These are phyloP conservation scores for Penicillium sp. DNA, from an alignment of 2,329 filamentous ascomycete species.

Conservation along the genomic window DNA sequence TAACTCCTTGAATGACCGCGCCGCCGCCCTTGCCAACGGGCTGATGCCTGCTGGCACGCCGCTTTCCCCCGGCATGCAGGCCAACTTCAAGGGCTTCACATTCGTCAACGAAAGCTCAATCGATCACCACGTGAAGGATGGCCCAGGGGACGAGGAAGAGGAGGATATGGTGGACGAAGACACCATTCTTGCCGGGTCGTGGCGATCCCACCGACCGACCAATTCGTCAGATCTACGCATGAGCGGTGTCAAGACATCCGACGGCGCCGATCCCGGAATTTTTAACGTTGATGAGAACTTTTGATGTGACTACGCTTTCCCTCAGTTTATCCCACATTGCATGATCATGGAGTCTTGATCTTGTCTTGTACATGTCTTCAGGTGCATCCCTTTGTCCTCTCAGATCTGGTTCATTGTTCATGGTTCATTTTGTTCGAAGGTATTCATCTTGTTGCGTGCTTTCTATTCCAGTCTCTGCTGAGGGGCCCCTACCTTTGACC, in stretches of 20 bases:
- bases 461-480: background rate
- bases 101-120: slow-evolving; percentile 98
- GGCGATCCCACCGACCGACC: slow-evolving; percentile 32
- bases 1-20: slow-evolving; percentile 85
- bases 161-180: slow-evolving; percentile 44
- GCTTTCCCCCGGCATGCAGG: slow-evolving; percentile 90
- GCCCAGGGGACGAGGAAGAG: slow-evolving; percentile 35
- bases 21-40: slow-evolving; percentile 79
- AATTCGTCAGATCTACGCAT: slow-evolving; percentile 42
- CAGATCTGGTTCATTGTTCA: slow-evolving; percentile 3
- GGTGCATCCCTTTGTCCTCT: slow-evolving; percentile 17
- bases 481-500: background rate
- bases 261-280: slow-evolving; percentile 40
- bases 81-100: slow-evolving; percentile 97
- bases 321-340: slow-evolving; percentile 26
- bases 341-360: slow-evolving; percentile 41
- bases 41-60: slow-evolving; percentile 76
- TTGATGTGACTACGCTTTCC: slow-evolving; percentile 44
- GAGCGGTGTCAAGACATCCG: slow-evolving; percentile 44
- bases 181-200: slow-evolving; percentile 39
- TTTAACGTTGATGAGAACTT: slow-evolving; percentile 48
- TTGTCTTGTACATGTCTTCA: slow-evolving; percentile 34
- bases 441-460: background rate
- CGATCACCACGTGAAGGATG: slow-evolving; percentile 56
- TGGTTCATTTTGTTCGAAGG: background rate